Percentiles rank a stretch among this genome's conserved stretches.
Conservation (phyloP, 441 rosid genomes). For the Melastoma candidum region DNA sequence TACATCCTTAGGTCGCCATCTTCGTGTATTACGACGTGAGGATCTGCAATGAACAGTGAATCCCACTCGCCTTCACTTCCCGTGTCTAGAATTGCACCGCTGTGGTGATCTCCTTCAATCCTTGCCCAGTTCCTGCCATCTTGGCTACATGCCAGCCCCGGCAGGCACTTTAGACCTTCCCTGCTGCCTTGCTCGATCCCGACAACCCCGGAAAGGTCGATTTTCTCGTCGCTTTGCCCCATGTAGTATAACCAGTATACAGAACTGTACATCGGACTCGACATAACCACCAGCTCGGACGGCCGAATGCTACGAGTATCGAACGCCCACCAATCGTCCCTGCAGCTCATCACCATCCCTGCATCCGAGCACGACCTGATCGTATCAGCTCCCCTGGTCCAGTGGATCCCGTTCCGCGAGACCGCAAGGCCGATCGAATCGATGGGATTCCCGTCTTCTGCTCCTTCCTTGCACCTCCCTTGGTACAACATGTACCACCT, state of each 20-base stretch:
- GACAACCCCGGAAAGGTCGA: conserved; percentile 21
- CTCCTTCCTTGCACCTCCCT: conserved; percentile 10
- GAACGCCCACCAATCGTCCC: conserved; percentile 81
- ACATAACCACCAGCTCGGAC: conserved; percentile 59
- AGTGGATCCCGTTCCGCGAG: conserved; percentile 68
- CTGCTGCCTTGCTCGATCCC: conserved; percentile 5
- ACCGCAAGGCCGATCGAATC: conserved; percentile 61
- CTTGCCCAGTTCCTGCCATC: conserved; percentile 91
- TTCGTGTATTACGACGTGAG: conserved; percentile 59
- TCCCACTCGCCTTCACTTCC: conserved; percentile 74
- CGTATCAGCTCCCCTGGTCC: conserved; percentile 47
- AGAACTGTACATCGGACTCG: conserved; percentile 40
- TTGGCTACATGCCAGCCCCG: conserved; percentile 74
- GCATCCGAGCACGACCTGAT: conserved; percentile 40
- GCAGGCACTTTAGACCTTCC: conserved; percentile 32
- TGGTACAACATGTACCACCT: conserved; percentile 34
- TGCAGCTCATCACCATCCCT: conserved; percentile 50
- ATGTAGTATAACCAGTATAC: conserved; percentile 69
- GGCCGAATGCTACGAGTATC: conserved; percentile 58
- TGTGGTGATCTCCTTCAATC: conserved; percentile 80
- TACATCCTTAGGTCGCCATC: conserved; percentile 71
- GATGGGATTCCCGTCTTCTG: conserved; percentile 11
- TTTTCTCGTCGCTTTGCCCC: conserved; percentile 39
- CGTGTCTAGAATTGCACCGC: conserved; percentile 69
- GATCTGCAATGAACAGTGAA: conserved; percentile 44